Conservation (phyloP, 2,329 filamentous ascomycete genomes). For the Cytospora schulzeri region DNA sequence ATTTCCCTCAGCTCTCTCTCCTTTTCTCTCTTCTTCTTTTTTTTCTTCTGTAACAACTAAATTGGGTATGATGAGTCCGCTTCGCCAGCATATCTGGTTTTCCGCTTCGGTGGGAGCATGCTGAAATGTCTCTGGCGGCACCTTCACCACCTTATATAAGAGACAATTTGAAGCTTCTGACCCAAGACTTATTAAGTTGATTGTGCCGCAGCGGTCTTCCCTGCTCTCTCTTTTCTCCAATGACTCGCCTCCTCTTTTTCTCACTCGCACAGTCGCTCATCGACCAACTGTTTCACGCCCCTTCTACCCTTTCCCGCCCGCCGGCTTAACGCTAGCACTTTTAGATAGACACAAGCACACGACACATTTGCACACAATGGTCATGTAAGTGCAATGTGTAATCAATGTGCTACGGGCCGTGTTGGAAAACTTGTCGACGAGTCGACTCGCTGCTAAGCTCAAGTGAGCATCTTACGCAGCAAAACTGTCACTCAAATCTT, state of each 20-base stretch:
- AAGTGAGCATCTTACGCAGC: not conserved
- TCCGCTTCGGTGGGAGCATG: constrained; percentile 59
- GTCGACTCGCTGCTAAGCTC: not conserved
- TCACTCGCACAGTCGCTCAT: not conserved
- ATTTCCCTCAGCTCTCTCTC: constrained; percentile 21
- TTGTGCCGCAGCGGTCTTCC: constrained; percentile 37
- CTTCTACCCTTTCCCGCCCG: not conserved
- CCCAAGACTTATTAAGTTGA: constrained; percentile 47
- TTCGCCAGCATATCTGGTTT: constrained; percentile 57
- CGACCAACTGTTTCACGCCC: not conserved
- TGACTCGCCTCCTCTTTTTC: constrained; percentile 16
- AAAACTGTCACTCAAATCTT: not conserved
- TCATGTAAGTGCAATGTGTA: not conserved
- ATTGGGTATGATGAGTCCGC: constrained; percentile 76
- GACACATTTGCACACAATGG: not conserved
- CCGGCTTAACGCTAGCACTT: not conserved
- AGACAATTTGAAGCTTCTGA: constrained; percentile 68
- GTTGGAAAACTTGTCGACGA: not conserved
- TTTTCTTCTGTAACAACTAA: constrained; percentile 70
- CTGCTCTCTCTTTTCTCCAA: constrained; percentile 33
- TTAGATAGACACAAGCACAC: not conserved
- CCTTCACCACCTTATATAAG: constrained; percentile 61
- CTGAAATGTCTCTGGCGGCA: constrained; percentile 66
- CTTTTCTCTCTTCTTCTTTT: constrained; percentile 33
- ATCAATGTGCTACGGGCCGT: not conserved